Evolutionary conservation across 2,329 filamentous ascomycete species (phyloP), one percentile per base, ranked within the genome.

Genomic region (Phyllosticta ampelicida): DNA sequence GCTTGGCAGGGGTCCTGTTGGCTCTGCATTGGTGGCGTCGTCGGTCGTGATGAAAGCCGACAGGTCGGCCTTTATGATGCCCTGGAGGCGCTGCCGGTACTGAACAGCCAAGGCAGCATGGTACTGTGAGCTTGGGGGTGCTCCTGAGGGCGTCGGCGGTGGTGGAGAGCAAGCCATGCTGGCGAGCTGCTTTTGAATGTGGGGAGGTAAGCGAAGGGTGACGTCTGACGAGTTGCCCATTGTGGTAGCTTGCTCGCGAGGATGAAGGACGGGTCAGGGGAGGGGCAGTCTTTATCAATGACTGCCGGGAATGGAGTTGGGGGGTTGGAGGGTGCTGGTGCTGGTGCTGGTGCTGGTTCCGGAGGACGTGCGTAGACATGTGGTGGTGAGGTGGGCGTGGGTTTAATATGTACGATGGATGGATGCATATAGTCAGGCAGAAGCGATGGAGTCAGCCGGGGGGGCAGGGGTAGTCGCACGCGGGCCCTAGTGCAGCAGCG

Each of bases 111-210:
- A 20, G 26, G 51, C 52, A 16, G 52, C 29, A 36, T 51, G 51
- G 44, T 58, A 58, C 51, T 54, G 52, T 18, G 53, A 51, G 26
- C 50, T 36, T 19, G 56, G 51, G 8, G 51, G 20, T 4, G 51
- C 56, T 5, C 50, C 44, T 23, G 51, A 9, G 3, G 51, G 21
- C 26, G 52, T n/a, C 13, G 9, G 26, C 5, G 52, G 48, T 5
- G 44, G 23, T 3, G 56, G 51, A 26, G 36, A 51, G 44, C 19
- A 26, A n/a, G 56, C 51, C 56, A 58, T 54, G 56, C 16, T 36
- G 44, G 56, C 56, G n/a, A 58, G 52, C 52, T 58, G 56, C 56
- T 51, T 54, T 48, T 58, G 56, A 21, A 52, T 58, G 56, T 58
- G 56, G 44, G 51, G 51, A 48, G 56, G 56, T 23, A 58, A 51